Base-by-base conservation (phyloP, 305 asterid species). In the Fraxinus angustifolia region DNA sequence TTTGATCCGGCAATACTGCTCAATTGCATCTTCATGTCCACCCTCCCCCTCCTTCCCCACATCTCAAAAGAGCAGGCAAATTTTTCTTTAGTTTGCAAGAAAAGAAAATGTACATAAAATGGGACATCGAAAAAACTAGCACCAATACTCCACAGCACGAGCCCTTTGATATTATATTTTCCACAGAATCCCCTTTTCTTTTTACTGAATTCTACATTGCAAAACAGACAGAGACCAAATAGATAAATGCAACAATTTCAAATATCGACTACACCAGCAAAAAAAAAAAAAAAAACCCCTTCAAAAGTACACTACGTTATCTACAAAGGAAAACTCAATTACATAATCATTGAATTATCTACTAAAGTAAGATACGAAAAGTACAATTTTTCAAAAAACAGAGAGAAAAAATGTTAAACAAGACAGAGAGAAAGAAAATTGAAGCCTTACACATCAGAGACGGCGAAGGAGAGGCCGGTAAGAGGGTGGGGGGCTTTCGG, bases 401-500 rank as follows among this genome's bases (percentile, higher is more conserved):
- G n/a, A 10, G 73, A 65, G 21, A 50, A n/a, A 14, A 48, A 48
- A 62, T 56, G 17, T 28, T 26, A 26, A 65, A 28, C 2, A 11
- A 26, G 35, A 23, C 17, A 76, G 2, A 35, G 17, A 3, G 19
- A 36, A 77, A 14, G 21, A 76, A 79, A 38, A 62, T 16, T 72
- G 53, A 84, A 75, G 79, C 80, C 90, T 90, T 88, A 95, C 98
- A 92, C 94, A 79, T 96, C 99, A 34, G 99, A 92, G 23, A 91
- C 92, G 21, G 98, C 96, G 80, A 94, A 96, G 75, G 94, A 73
- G 80, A 96, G 97, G 73, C 91, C 97, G 26, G 95, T 91, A 11
- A 96, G 97, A 70, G 94, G 98, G 79, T 94, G 98, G 33, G 97
- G 98, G 75, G 98, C 98, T 84, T 94, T 94, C 10, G 99, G 99